Conservation (phyloP, 2,329 filamentous ascomycete species). For the Lasiodiplodia theobromae region DNA sequence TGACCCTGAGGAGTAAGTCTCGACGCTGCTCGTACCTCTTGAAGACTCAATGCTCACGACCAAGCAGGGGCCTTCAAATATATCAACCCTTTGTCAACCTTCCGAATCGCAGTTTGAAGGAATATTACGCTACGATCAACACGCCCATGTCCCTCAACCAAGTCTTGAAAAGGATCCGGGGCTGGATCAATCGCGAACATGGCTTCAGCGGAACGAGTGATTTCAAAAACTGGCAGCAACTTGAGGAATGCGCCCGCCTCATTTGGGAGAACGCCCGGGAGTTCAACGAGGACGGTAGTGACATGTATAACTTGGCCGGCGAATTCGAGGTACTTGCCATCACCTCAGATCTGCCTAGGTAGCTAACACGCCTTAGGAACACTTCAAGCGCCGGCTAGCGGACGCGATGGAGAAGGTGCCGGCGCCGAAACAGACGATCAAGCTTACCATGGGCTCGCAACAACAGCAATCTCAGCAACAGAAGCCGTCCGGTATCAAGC, state of each 20-base stretch:
- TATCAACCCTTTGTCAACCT: constrained; percentile 79
- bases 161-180: constrained; percentile 78
- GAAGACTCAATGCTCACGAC: neutral
- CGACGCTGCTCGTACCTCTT: neutral
- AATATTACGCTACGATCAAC: constrained; percentile 86
- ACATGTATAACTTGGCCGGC: constrained; percentile 77
- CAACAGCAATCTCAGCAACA: constrained; percentile 43
- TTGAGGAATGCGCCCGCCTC: constrained; percentile 79
- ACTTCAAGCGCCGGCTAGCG: constrained; percentile 72
- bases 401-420: constrained; percentile 75
- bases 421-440: constrained; percentile 81
- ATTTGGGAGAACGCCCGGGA: constrained; percentile 89
- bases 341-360: neutral
- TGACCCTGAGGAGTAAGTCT: constrained; percentile 54
- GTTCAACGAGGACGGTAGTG: constrained; percentile 92
- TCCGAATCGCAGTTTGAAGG: constrained; percentile 75
- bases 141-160: constrained; percentile 80
- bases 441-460: constrained; percentile 68
- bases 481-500: constrained; percentile 62
- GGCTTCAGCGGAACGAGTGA: constrained; percentile 67
- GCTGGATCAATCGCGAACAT: constrained; percentile 69
- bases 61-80: constrained; percentile 67
- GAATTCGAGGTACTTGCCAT: constrained; percentile 74
- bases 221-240: constrained; percentile 82
- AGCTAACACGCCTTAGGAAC: constrained; percentile 57